Evolutionary conservation across 805 yeast genomes (phyloP).

Genomic region (Brettanomyces anomalus): DNA sequence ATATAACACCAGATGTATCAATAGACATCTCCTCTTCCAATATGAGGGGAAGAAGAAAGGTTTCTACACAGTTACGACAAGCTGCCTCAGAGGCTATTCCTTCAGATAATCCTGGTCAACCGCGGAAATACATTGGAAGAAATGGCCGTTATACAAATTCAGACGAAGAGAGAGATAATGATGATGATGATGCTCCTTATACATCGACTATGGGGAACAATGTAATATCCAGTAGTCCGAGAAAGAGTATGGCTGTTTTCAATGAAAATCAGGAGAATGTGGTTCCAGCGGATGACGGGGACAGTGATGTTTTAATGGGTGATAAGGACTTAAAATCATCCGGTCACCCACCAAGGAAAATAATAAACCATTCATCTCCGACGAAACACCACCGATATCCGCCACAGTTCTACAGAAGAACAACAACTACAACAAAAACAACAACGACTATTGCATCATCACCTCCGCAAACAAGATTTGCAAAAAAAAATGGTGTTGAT

Average conservation of each 20-base stretch:
- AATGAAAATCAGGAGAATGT: constrained; percentile 13
- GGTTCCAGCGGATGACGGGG: constrained; percentile 5
- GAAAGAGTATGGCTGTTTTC: constrained; percentile 5
- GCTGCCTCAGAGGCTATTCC: constrained; percentile 68
- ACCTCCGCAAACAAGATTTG: constrained; percentile 15
- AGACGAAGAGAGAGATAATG: constrained; percentile 25
- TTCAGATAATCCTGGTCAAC: constrained; percentile 92
- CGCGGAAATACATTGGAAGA: constrained; percentile 55
- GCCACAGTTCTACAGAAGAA: constrained; percentile 32
- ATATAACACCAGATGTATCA: constrained; percentile 19
- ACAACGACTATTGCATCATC: constrained; percentile 31
- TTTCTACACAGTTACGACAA: constrained; percentile 61
- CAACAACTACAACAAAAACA: constrained; percentile 40
- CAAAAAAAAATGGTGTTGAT: constrained; percentile 7
- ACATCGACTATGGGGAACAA: constrained; percentile 6
- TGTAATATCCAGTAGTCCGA: neutral
- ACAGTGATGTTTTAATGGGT: constrained; percentile 1
- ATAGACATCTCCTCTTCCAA: constrained; percentile 43
- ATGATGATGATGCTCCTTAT: constrained; percentile 13
- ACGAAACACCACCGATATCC: constrained; percentile 18
- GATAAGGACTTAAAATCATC: no score
- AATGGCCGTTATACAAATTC: constrained; percentile 24
- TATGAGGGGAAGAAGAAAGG: constrained; percentile 63
- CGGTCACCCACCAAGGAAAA: no score
- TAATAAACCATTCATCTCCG: constrained; percentile 1